These are phyloP conservation scores for Hamigera avellanea DNA, from an alignment of 495 filamentous ascomycete genomes.

Conservation along the genomic window DNA sequence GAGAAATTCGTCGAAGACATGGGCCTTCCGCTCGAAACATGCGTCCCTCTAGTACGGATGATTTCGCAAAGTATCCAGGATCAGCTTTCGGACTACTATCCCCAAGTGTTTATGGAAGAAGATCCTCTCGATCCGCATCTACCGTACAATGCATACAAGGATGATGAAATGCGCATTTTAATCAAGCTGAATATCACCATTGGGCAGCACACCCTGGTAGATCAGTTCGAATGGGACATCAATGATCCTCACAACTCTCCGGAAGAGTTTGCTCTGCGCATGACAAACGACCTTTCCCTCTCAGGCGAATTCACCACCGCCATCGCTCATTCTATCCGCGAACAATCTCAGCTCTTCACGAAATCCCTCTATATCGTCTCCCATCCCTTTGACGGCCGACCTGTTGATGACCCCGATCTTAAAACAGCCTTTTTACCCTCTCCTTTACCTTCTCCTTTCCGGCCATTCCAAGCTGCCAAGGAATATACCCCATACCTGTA, in stretches of 20 bases:
- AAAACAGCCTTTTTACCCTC: slow-evolving; percentile 75
- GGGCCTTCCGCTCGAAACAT: slow-evolving; percentile 57
- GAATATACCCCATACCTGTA: slow-evolving; percentile 90
- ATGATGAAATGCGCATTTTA: slow-evolving; percentile 94
- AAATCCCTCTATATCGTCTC: slow-evolving; percentile 85
- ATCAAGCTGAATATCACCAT: slow-evolving; percentile 98
- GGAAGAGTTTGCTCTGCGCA: slow-evolving; percentile 81
- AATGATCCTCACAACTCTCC: slow-evolving; percentile 89
- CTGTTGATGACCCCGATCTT: slow-evolving; percentile 84
- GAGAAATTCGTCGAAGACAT: slow-evolving; percentile 88
- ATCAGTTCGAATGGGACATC: slow-evolving; percentile 99
- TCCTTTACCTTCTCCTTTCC: slow-evolving; percentile 70
- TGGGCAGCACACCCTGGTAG: slow-evolving; percentile 83
- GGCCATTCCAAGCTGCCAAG: slow-evolving; percentile 81
- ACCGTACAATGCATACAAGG: slow-evolving; percentile 90
- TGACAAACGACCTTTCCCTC: slow-evolving; percentile 84
- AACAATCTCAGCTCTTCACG: slow-evolving; percentile 89
- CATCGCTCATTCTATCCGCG: slow-evolving; percentile 92
- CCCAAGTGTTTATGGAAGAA: slow-evolving; percentile 79
- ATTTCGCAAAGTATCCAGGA: slow-evolving; percentile 73
- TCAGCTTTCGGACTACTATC: slow-evolving; percentile 86
- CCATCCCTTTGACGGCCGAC: slow-evolving; percentile 89
- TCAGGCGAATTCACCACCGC: slow-evolving; percentile 95
- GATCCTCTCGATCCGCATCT: slow-evolving; percentile 81
- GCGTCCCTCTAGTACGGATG: slow-evolving; percentile 55